Evolutionary conservation across 805 yeast genomes (phyloP).

Genomic region (Ogataea paraovalis): DNA sequence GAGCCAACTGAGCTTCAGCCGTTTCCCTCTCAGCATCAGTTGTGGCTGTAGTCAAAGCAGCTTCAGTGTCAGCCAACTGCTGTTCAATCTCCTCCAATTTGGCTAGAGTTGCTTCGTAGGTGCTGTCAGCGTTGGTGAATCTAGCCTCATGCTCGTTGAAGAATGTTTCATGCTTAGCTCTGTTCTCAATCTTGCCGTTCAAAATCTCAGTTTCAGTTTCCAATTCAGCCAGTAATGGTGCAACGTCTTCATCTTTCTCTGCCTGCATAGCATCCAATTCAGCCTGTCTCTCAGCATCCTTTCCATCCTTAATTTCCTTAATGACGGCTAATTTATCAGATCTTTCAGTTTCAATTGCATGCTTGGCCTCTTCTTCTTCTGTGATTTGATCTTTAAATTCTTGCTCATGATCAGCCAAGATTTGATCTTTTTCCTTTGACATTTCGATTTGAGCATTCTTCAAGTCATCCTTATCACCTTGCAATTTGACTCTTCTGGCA

Average conservation of each 20-base stretch:
- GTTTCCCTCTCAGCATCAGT: conserved; percentile 28
- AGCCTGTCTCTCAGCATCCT: conserved; percentile 40
- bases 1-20: conserved; percentile 24
- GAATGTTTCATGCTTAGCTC: conserved; percentile 43
- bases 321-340: conserved; percentile 42
- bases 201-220: conserved; percentile 46
- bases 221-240: conserved; percentile 53
- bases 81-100: conserved; percentile 41
- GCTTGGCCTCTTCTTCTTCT: conserved; percentile 38
- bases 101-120: conserved; percentile 40
- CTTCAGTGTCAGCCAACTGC: conserved; percentile 38
- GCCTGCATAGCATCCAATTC: conserved; percentile 46
- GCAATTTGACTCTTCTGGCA: conserved; percentile 43
- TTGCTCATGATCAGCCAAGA: conserved; percentile 43
- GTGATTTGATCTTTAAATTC: conserved; percentile 37
- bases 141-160: conserved; percentile 42
- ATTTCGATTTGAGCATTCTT: conserved; percentile 43
- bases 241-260: conserved; percentile 49
- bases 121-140: conserved; percentile 37
- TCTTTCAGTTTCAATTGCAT: conserved; percentile 37
- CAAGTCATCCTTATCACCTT: conserved; percentile 44
- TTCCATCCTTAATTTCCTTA: conserved; percentile 39
- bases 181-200: conserved; percentile 46
- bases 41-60: conserved; percentile 33
- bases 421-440: conserved; percentile 32